A percentile compares a stretch with the other conserved stretches of the same genome.
Evolutionary conservation across 139 green algal species (phyloP).

Genomic region (Coelastrella sp.): DNA sequence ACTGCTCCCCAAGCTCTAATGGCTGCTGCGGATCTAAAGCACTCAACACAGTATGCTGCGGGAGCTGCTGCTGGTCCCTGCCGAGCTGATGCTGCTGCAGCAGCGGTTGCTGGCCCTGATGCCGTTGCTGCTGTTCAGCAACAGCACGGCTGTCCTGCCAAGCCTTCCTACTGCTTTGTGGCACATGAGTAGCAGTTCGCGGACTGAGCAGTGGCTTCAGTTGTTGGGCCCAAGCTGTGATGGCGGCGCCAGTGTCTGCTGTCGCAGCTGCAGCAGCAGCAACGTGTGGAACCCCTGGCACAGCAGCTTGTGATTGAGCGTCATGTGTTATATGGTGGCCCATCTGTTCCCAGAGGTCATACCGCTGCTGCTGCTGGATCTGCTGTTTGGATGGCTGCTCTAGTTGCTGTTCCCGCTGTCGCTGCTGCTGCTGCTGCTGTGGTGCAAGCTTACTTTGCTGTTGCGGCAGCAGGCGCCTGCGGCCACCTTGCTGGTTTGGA

Average conservation of each 20-base stretch:
- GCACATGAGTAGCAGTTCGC: background rate
- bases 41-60: background rate
- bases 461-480: background rate
- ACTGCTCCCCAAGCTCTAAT: background rate
- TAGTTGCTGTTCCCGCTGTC: too few species aligned
- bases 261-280: background rate
- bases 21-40: background rate
- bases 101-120: constrained; percentile 12
- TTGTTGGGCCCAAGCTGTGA: too few species aligned
- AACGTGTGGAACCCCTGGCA: too few species aligned
- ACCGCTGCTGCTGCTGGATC: background rate
- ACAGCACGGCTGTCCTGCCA: background rate
- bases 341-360: background rate
- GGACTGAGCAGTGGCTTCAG: constrained; percentile 31
- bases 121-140: background rate
- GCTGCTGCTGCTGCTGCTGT: constrained; percentile 18
- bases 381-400: background rate
- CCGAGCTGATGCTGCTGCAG: background rate
- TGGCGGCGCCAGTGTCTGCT: background rate
- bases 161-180: background rate
- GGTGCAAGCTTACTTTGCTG: background rate
- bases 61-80: background rate
- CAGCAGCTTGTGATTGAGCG: constrained; percentile 35
- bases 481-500: background rate
- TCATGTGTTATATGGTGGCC: background rate